Evolutionary conservation across 306 rosid genomes (phyloP).

Genomic region (Astragalus membranaceus): DNA sequence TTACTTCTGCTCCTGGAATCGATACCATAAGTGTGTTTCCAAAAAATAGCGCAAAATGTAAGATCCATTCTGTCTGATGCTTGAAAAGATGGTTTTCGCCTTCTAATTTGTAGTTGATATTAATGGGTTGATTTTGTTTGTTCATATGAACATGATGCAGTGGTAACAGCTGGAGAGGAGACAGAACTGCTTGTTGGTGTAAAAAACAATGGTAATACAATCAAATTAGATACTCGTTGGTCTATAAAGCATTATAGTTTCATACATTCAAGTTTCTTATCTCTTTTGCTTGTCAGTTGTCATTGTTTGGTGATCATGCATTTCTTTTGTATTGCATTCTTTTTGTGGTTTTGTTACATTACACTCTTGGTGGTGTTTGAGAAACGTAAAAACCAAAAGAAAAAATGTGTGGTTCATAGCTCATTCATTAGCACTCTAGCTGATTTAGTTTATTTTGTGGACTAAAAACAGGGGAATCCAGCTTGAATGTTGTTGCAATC

Average conservation of each 20-base stretch:
- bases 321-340: neutral
- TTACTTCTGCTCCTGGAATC: constrained; percentile 67
- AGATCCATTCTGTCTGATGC: constrained; percentile 1
- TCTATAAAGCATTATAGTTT: neutral
- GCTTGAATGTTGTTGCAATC: constrained; percentile 68
- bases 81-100: neutral
- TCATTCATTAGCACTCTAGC: constrained; percentile 8
- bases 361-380: neutral
- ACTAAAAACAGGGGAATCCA: constrained; percentile 63
- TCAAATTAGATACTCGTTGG: neutral
- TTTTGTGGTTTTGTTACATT: neutral
- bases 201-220: constrained; percentile 73
- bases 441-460: constrained; percentile 29
- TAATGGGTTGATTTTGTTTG: constrained; percentile 8
- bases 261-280: neutral
- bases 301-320: neutral
- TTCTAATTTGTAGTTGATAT: neutral
- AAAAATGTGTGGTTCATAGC: constrained; percentile 5
- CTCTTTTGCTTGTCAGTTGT: neutral
- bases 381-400: neutral
- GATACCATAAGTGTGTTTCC: constrained; percentile 72
- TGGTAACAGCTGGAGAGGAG: constrained; percentile 82
- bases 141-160: constrained; percentile 40
- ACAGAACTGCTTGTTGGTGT: constrained; percentile 74
- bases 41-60: constrained; percentile 63